Evolutionary conservation across 2,329 filamentous ascomycete species (phyloP).

Genomic region (Aspergillus clavatus): DNA sequence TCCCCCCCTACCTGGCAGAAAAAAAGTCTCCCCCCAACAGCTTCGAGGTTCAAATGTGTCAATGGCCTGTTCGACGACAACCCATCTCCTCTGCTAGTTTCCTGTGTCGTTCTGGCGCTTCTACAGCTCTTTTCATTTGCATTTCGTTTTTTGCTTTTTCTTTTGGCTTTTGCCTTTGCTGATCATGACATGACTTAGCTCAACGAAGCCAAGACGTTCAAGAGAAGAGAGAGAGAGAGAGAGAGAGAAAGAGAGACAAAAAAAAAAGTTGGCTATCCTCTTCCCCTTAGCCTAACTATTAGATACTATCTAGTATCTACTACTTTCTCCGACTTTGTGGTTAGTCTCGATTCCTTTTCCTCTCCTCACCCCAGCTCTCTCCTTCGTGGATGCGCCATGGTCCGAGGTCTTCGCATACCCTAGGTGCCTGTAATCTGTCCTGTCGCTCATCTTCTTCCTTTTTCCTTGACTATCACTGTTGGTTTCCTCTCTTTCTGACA

Average conservation of each 20-base stretch:
- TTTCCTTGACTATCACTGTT: constrained; percentile 1
- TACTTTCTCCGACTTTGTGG: constrained; percentile 8
- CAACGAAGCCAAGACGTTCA: constrained; percentile 5
- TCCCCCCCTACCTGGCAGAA: too few relatives aligned
- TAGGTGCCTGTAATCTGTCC: constrained; percentile 30
- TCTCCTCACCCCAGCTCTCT: constrained; percentile 14
- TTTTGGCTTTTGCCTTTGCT: constrained; percentile 4
- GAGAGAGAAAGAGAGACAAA: constrained; percentile 6
- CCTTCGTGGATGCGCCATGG: constrained; percentile 32
- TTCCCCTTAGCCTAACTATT: constrained; percentile 8
- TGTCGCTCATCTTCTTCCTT: constrained; percentile 9
- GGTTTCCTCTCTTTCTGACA: constrained; percentile 4
- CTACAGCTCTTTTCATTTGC: constrained; percentile 10
- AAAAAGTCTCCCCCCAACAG: too few relatives aligned
- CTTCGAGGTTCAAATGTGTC: too few relatives aligned
- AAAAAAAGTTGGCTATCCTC: constrained; percentile 7
- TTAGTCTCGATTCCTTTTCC: constrained; percentile 6
- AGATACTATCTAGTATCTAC: too few relatives aligned
- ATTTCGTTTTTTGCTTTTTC: not conserved
- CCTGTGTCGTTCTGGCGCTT: too few relatives aligned
- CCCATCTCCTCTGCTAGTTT: too few relatives aligned
- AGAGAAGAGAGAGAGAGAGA: too few relatives aligned
- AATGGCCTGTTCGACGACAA: too few relatives aligned
- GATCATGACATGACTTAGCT: constrained; percentile 18
- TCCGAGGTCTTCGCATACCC: constrained; percentile 24